Conservation (phyloP, 257 asterid genomes). For the Gentiana straminea region DNA sequence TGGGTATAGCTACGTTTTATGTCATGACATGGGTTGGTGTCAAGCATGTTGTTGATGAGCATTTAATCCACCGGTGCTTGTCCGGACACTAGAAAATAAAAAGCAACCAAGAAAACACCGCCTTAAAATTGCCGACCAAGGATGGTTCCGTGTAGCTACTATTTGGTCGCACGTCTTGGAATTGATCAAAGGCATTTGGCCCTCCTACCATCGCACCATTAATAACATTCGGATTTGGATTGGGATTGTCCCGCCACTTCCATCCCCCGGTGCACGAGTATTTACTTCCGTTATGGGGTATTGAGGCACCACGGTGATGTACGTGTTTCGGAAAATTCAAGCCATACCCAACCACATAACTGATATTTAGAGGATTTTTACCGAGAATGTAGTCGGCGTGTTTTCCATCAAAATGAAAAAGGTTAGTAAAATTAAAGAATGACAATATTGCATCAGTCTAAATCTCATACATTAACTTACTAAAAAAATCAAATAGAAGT, state of each 20-base stretch:
- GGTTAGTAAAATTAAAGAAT: too few species aligned
- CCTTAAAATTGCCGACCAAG: slow-evolving; percentile 74
- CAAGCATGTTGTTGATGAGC: too few species aligned
- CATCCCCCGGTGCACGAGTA: slow-evolving; percentile 75
- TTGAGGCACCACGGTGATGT: slow-evolving; percentile 91
- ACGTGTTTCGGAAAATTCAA: slow-evolving; percentile 49
- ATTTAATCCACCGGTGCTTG: too few species aligned
- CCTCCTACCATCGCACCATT: slow-evolving; percentile 88
- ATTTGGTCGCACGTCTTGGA: slow-evolving; percentile 45
- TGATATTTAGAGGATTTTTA: slow-evolving; percentile 56
- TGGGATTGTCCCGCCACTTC: slow-evolving; percentile 52
- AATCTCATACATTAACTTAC: background rate
- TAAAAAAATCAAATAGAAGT: background rate
- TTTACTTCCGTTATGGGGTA: slow-evolving; percentile 33
- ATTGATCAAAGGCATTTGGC: slow-evolving; percentile 65
- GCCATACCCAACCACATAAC: slow-evolving; percentile 78
- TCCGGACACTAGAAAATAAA: slow-evolving; percentile 51
- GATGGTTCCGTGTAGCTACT: slow-evolving; percentile 83
- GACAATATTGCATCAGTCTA: background rate
- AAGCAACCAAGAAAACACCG: slow-evolving; percentile 86
- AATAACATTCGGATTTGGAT: slow-evolving; percentile 54
- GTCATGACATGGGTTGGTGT: too few species aligned
- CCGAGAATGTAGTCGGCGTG: slow-evolving; percentile 66
- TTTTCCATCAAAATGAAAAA: slow-evolving; percentile 5
- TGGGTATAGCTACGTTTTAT: too few species aligned